Conservation (phyloP, 768 basidiomycete genomes). For the Guyanaporus albipodus region DNA sequence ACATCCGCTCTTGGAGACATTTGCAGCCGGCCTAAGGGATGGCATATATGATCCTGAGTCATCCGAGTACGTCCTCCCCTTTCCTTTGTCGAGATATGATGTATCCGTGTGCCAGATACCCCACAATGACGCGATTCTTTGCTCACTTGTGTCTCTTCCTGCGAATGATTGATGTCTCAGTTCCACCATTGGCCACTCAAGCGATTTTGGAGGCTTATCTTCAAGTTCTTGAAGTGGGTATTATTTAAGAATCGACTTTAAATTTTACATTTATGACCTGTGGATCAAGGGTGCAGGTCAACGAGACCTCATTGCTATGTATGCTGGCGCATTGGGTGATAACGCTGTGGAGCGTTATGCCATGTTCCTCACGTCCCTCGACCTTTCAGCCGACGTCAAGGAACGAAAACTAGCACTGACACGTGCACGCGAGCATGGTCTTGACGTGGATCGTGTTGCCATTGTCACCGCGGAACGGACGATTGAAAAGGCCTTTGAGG, state of each 20-base stretch:
- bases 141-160: conserved; percentile 90
- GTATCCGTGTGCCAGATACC: conserved; percentile 44
- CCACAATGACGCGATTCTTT: conserved; percentile 81
- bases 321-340: conserved; percentile 85
- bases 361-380: conserved; percentile 78
- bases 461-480: conserved; percentile 74
- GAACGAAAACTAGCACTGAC: conserved; percentile 69
- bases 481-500: conserved; percentile 66
- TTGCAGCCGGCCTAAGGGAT: conserved; percentile 53
- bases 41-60: conserved; percentile 46
- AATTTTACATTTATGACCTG: background rate
- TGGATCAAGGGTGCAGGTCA: conserved; percentile 60
- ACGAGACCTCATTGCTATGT: conserved; percentile 87
- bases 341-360: conserved; percentile 93
- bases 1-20: conserved; percentile 62
- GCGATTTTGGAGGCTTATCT: conserved; percentile 86
- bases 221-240: conserved; percentile 72
- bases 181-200: conserved; percentile 74
- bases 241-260: background rate
- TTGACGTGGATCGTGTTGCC: conserved; percentile 80
- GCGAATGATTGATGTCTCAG: conserved; percentile 70
- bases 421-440: conserved; percentile 76
- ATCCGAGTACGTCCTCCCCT: conserved; percentile 48
- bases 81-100: conserved; percentile 3
- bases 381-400: conserved; percentile 54